phyloP scores from a whole-genome alignment of 768 basidiomycete species.

The Pleurotus pulmonarius region DNA sequence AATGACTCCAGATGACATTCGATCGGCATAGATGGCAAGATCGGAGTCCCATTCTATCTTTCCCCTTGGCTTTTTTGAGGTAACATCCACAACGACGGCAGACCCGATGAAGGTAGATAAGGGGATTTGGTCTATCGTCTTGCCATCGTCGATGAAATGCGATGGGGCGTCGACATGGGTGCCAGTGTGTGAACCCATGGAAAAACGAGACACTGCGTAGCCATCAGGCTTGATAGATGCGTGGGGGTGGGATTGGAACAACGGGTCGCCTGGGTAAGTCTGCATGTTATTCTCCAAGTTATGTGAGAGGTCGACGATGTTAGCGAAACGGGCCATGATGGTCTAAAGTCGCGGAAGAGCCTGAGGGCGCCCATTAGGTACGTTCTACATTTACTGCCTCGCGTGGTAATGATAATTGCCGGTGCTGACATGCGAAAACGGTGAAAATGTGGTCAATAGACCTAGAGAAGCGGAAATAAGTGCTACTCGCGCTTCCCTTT shows the following conservation, averaged over 20 bases:
- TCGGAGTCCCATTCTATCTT: conserved; percentile 53
- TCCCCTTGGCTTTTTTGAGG: conserved; percentile 35
- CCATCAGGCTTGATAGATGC: conserved; percentile 41
- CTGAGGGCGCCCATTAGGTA: too few species aligned
- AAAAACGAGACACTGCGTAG: conserved; percentile 47
- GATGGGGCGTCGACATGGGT: conserved; percentile 80
- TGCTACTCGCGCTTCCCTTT: too few species aligned
- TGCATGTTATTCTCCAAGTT: conserved; percentile 39
- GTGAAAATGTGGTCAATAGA: too few species aligned
- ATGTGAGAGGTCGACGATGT: conserved; percentile 54
- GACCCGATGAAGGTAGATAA: conserved; percentile 51
- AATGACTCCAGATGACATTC: conserved; percentile 36
- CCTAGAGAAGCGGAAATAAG: too few species aligned
- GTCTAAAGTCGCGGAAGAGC: too few species aligned
- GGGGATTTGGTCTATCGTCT: conserved; percentile 55
- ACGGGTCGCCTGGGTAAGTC: conserved; percentile 56
- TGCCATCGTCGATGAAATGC: conserved; percentile 61
- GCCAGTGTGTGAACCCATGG: conserved; percentile 67
- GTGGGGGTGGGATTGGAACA: conserved; percentile 33
- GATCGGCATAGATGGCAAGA: conserved; percentile 29
- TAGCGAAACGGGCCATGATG: too few species aligned
- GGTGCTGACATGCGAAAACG: too few species aligned
- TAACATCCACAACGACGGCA: conserved; percentile 54
- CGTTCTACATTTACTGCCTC: too few species aligned
- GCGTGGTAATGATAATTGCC: too few species aligned